Conservation (phyloP, 2,329 filamentous ascomycete genomes). For the Monosporascus ibericus region DNA sequence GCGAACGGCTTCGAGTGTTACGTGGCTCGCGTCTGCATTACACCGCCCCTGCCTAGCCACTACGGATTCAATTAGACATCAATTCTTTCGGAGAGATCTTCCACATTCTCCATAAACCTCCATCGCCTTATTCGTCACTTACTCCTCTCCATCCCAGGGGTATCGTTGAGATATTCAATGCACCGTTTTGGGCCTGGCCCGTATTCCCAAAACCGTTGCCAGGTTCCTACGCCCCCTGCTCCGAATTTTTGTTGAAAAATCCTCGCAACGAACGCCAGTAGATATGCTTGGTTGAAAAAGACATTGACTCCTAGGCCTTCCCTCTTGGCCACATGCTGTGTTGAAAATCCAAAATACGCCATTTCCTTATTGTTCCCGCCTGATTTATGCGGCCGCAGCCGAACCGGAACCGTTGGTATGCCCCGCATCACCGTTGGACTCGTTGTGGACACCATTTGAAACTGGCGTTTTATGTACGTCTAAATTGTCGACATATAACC, state of each 20-base stretch:
- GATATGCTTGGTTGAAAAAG: conserved; percentile 30
- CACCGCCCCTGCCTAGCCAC: no score
- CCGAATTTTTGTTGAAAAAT: conserved; percentile 29
- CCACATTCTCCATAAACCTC: no score
- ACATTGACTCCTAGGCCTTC: conserved; percentile 12
- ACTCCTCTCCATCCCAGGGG: conserved; percentile 18
- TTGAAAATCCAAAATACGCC: conserved; percentile 29
- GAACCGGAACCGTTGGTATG: neutral
- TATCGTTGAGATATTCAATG: conserved; percentile 37
- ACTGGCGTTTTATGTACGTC: conserved; percentile 35
- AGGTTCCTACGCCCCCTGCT: conserved; percentile 15
- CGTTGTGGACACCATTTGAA: conserved; percentile 22
- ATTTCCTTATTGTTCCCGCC: conserved; percentile 13
- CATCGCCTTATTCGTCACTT: no score
- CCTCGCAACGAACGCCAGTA: conserved; percentile 19
- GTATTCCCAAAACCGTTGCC: conserved; percentile 5
- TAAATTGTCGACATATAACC: conserved; percentile 61
- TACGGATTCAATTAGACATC: no score
- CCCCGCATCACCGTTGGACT: conserved; percentile 16
- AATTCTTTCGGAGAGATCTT: no score
- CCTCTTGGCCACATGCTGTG: conserved; percentile 21
- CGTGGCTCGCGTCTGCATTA: no score
- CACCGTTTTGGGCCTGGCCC: conserved; percentile 23
- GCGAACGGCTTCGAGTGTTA: no score
- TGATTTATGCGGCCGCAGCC: conserved; percentile 7